Evolutionary conservation across 768 basidiomycete genomes (phyloP), one percentile per base, ranked within the genome.

Genomic region (Boletus reticulatus): DNA sequence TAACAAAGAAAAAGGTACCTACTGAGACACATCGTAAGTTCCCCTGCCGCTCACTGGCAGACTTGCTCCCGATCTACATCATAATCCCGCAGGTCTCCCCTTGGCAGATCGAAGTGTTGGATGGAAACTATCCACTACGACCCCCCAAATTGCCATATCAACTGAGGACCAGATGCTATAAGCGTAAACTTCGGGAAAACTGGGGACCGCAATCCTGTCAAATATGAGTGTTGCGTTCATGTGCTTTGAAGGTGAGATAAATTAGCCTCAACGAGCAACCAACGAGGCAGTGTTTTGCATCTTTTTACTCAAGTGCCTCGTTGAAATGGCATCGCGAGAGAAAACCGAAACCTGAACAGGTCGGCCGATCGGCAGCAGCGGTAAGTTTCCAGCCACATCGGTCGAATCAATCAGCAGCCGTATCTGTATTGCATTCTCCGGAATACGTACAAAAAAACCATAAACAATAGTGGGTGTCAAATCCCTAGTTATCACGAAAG

Each of bases 381-480:
- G 8, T 9, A 29, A 9, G 27, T 27, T 27, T 7, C 27, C 27
- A 27, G 27, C 27, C 7, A 27, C 9, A 27, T 27, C 27, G 8
- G 8, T 27, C 29, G 29, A 8, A 29, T 29, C 29, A 7, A 8
- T 43, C 27, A 42, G 31, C 20, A 34, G 11, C 2, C 31, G n/a
- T n/a, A 31, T 9, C 14, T 13, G 13, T 36, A 41, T 13, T 1
- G 38, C 13, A 48, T 31, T 37, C 3, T 16, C 32, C 22, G 24
- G 11, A 27, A 13, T 24, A 67, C 59, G 37, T 58, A 61, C 62
- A n/a, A n/a, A n/a, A n/a, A n/a, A n/a, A n/a, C n/a, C n/a, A n/a
- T n/a, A n/a, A n/a, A n/a, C n/a, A n/a, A n/a, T n/a, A n/a, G n/a
- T n/a, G n/a, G n/a, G n/a, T n/a, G n/a, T n/a, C n/a, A n/a, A n/a